Base-by-base conservation (phyloP, 2,329 filamentous ascomycete genomes). In the Aspergillus vadensis region DNA sequence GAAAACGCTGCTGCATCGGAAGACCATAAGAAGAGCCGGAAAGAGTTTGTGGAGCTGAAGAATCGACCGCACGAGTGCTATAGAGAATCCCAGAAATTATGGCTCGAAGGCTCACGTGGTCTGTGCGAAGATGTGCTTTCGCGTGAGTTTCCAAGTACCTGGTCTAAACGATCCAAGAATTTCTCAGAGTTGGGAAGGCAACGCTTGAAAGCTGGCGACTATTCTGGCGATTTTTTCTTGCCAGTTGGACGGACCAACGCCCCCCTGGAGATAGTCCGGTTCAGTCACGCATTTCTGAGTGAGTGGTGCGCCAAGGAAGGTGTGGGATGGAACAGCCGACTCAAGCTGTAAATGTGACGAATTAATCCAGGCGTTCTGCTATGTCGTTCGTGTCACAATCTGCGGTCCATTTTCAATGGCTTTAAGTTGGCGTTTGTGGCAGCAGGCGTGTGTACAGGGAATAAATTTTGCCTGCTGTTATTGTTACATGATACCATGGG, bases 231-330 rank as follows among this genome's bases (percentile, higher is more conserved):
- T 17, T 78, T 78, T 58, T 77, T 76, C 55, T 68, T 82, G 21
- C 78, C 82, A 0, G 65, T 83, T 32, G 76, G 77, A 15, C 74
- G 74, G 6, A 76, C 75, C 53, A 79, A 75, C 14, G 76, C 72
- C 2, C 75, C 77, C 10, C 71, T 80, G 19, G 81, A 83, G 62
- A 77, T 77, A 9, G 77, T 80, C 9, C 72, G 76, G 4, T 81
- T 82, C 65, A 77, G 76, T 8, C 73, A 74, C 63, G 69, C 70
- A n/a, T 70, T 82, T 44, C 64, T 84, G 61, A 72, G 71, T 17
- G 79, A 82, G 60, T 84, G 80, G 78, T 78, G 77, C 50, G 69
- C 71, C 55, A 79, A 75, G 57, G 79, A 83, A 70, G 74, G 73
- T 14, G 70, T 83, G 15, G 73, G 77, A 9, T 82, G 78, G 79